Evolutionary conservation across 345 rosid genomes (phyloP), one percentile per base, ranked within the genome.

Genomic region (Salix purpurea): DNA sequence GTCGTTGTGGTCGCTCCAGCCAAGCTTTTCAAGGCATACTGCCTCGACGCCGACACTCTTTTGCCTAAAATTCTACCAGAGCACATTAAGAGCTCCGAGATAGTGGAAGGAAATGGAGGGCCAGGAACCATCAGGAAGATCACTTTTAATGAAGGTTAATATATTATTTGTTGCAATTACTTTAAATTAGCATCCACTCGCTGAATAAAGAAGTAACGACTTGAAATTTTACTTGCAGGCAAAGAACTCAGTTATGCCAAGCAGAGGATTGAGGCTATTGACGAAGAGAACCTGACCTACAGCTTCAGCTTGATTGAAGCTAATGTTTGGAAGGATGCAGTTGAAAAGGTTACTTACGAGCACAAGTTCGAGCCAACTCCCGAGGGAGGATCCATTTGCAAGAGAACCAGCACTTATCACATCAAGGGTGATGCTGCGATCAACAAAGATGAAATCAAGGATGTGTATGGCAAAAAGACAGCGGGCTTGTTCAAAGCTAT

Each of bases 401-500:
- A 46, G 73, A 70, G 50, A 52, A 52, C 58, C 3, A 52, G 58
- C 58, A 52, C 58, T 2, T 52, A 52, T 2, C 0, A 52, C 23
- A 52, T 52, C 58, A 52, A 52, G 23, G 58, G 58, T 19, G 58
- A 52, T 44, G n/a, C 36, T 44, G 73, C 23, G 6, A 23, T 46
- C 21, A 46, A 24, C 30, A 32, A 46, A 70, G 60, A 70, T 13
- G 2, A 46, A 2, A 44, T 70, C 58, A 70, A 42, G 13, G 34
- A 13, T 6, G 58, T 5, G 34, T 52, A 52, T 19, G 48, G 26
- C 9, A 13, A 70, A 26, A 69, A 46, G 21, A 24, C 72, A 13
- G 54, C 34, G 0, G 72, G 72, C 46, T 11, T 69, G 52, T 69
- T 69, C 72, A 69, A 69, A n/a, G 72, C 60, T 40, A 19, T 69